Conservation (phyloP, 2,329 filamentous ascomycete genomes). For the Passalora sequoiae region DNA sequence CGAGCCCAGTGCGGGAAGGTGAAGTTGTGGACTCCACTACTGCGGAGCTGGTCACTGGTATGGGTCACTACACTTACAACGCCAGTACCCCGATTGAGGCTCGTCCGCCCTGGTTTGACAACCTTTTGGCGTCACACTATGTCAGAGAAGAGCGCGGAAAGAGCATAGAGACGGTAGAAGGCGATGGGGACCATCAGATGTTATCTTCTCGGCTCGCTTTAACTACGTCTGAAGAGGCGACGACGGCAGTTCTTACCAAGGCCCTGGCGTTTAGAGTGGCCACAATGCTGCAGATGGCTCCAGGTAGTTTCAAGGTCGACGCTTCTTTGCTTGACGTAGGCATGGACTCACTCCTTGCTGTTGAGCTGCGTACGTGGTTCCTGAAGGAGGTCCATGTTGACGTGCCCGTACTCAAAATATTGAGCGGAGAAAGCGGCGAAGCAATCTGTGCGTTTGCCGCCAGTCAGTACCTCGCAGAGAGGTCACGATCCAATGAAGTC, state of each 20-base stretch:
- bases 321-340: slow-evolving; percentile 31
- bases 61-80: slow-evolving; percentile 16
- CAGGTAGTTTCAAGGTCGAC: slow-evolving; percentile 10
- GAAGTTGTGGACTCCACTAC: slow-evolving; percentile 16
- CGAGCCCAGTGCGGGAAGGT: slow-evolving; percentile 30
- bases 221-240: slow-evolving; percentile 12
- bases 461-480: slow-evolving; percentile 8
- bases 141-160: slow-evolving; percentile 14
- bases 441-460: slow-evolving; percentile 15
- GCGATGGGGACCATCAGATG: slow-evolving; percentile 9
- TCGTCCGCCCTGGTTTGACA: slow-evolving; percentile 18
- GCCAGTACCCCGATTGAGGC: slow-evolving; percentile 11
- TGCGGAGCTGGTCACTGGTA: slow-evolving; percentile 15
- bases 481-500: no score
- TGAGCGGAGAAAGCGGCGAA: slow-evolving; percentile 15
- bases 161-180: background rate
- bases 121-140: slow-evolving; percentile 15
- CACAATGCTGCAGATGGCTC: slow-evolving; percentile 18
- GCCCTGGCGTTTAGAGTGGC: slow-evolving; percentile 15
- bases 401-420: slow-evolving; percentile 45
- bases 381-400: slow-evolving; percentile 43
- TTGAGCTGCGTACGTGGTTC: slow-evolving; percentile 47
- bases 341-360: slow-evolving; percentile 38
- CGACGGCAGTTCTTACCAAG: slow-evolving; percentile 11
- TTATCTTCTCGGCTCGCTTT: slow-evolving; percentile 11